phyloP scores from a whole-genome alignment of 2,329 filamentous ascomycete genomes.

The Amesomyces nigricolor region DNA sequence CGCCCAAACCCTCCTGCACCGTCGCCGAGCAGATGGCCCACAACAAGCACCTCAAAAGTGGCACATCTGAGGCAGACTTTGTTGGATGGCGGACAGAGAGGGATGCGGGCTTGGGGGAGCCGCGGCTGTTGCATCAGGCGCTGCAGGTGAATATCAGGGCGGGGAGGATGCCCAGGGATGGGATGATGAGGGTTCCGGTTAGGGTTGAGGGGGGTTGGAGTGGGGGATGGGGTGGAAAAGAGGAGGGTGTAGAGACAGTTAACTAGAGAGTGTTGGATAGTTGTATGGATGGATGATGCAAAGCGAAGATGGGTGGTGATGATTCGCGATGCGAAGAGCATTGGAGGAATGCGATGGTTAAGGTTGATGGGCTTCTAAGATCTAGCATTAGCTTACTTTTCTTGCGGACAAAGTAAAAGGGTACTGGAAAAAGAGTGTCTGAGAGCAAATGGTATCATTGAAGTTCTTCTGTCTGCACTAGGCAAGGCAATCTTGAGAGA shows the following conservation, averaged over 20 bases:
- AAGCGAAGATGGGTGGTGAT: too few relatives aligned
- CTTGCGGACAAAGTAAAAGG: too few relatives aligned
- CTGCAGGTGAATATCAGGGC: constrained; percentile 50
- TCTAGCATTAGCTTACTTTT: too few relatives aligned
- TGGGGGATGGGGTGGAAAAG: neutral
- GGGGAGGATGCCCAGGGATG: constrained; percentile 37
- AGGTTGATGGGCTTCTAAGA: too few relatives aligned
- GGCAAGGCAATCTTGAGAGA: too few relatives aligned
- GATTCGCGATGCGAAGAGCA: too few relatives aligned
- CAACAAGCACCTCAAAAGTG: constrained; percentile 46
- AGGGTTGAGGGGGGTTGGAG: constrained; percentile 3
- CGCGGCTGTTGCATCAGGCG: constrained; percentile 44
- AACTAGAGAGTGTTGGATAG: too few relatives aligned
- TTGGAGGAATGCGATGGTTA: too few relatives aligned
- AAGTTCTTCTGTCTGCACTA: too few relatives aligned
- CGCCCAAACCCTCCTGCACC: constrained; percentile 36
- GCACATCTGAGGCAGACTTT: constrained; percentile 39
- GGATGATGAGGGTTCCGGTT: constrained; percentile 19
- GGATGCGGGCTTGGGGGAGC: constrained; percentile 40
- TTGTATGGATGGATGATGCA: neutral
- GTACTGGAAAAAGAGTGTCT: too few relatives aligned
- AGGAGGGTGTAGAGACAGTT: too few relatives aligned
- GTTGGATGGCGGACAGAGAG: constrained; percentile 39
- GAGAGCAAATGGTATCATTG: neutral
- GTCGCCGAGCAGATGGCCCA: constrained; percentile 40